phyloP scores from a whole-genome alignment of 495 filamentous ascomycete genomes.

The Physcia stellaris region DNA sequence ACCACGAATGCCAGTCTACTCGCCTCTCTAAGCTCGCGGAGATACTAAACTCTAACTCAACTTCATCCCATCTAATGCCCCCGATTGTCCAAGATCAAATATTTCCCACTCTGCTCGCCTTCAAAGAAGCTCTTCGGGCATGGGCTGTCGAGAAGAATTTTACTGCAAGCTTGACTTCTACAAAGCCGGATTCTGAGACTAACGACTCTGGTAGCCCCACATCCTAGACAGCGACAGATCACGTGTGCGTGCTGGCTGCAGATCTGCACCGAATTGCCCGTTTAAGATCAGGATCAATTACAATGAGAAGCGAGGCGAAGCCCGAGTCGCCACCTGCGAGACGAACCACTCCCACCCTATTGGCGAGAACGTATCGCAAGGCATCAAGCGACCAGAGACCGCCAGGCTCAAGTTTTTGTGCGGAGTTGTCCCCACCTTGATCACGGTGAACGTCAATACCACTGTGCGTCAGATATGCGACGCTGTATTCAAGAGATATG shows the following conservation, averaged over 20 bases:
- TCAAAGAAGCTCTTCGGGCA: slow-evolving; percentile 25
- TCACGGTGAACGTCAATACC: slow-evolving; percentile 11
- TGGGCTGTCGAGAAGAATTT: slow-evolving; percentile 30
- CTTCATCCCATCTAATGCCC: too few relatives aligned
- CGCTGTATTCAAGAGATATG: slow-evolving; percentile 13
- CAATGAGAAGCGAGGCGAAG: slow-evolving; percentile 20
- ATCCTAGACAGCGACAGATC: slow-evolving; percentile 27
- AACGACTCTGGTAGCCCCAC: too few relatives aligned
- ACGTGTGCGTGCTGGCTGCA: slow-evolving; percentile 26
- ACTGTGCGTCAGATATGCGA: slow-evolving; percentile 14
- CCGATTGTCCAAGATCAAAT: slow-evolving; percentile 22
- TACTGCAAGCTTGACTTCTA: too few relatives aligned
- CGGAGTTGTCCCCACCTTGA: slow-evolving; percentile 14
- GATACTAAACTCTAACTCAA: too few relatives aligned
- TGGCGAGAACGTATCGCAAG: slow-evolving; percentile 11
- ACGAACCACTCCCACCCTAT: slow-evolving; percentile 25
- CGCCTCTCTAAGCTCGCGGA: too few relatives aligned
- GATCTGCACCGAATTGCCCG: slow-evolving; percentile 22
- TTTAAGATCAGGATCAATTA: slow-evolving; percentile 27
- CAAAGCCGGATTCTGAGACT: too few relatives aligned
- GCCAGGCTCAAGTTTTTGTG: slow-evolving; percentile 17
- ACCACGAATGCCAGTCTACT: too few relatives aligned
- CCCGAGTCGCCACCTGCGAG: slow-evolving; percentile 23
- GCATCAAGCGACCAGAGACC: slow-evolving; percentile 17
- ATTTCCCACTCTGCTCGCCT: slow-evolving; percentile 22